Evolutionary conservation across 371 early-diverging fungal genomes (phyloP).

Genomic region (Syncephalastrum contaminatum): DNA sequence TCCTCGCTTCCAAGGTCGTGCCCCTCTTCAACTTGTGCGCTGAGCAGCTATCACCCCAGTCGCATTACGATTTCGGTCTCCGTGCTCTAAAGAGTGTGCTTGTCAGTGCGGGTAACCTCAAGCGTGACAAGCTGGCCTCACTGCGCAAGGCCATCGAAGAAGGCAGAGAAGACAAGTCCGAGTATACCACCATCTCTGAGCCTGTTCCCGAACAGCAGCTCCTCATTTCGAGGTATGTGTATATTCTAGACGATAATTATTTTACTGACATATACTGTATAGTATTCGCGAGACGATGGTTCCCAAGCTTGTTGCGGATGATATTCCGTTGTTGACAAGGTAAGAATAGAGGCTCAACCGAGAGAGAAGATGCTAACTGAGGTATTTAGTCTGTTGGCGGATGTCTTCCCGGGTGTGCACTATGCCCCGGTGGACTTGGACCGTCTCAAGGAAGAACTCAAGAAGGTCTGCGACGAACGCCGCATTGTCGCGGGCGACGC

Average conservation of each 20-base stretch:
- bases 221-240: constrained; percentile 65
- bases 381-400: constrained; percentile 70
- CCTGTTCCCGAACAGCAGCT: constrained; percentile 86
- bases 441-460: constrained; percentile 73
- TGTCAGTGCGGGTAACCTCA: constrained; percentile 96
- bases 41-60: constrained; percentile 92
- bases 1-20: constrained; percentile 92
- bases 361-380: not conserved
- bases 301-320: constrained; percentile 96
- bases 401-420: constrained; percentile 95
- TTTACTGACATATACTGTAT: constrained; percentile 32
- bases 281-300: constrained; percentile 96
- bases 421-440: constrained; percentile 81
- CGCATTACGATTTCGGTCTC: constrained; percentile 99
- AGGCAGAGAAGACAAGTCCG: constrained; percentile 40
- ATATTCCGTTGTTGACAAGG: constrained; percentile 85
- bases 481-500: constrained; percentile 73
- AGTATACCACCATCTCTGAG: constrained; percentile 61
- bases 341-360: constrained; percentile 12
- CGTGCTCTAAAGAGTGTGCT: constrained; percentile 98
- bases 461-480: constrained; percentile 77
- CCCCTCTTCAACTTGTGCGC: constrained; percentile 94
- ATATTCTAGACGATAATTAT: not conserved
- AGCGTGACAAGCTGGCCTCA: constrained; percentile 79
- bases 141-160: constrained; percentile 45